Conservation (phyloP, 2,329 filamentous ascomycete genomes). For the Colletotrichum lini region DNA sequence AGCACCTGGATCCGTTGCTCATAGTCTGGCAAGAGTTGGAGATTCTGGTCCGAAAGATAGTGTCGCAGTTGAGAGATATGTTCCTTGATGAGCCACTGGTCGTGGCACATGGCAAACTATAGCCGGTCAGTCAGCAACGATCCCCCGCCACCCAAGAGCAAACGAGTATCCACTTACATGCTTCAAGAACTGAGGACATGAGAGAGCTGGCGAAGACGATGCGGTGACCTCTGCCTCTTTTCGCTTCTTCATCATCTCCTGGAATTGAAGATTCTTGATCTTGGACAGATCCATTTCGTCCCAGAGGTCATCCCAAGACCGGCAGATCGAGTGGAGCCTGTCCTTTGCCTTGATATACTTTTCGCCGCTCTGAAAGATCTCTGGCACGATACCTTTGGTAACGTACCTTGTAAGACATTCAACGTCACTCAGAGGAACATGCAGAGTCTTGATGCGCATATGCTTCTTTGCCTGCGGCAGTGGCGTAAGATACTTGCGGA, state of each 20-base stretch:
- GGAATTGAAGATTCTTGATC: slow-evolving; percentile 85
- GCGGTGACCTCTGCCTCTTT: slow-evolving; percentile 73
- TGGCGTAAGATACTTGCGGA: slow-evolving; percentile 76
- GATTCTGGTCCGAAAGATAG: slow-evolving; percentile 94
- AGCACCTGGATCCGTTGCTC: slow-evolving; percentile 94
- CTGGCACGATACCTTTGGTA: slow-evolving; percentile 71
- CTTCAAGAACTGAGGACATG: slow-evolving; percentile 86
- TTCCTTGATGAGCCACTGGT: slow-evolving; percentile 96
- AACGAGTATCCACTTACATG: slow-evolving; percentile 74
- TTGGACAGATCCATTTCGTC: slow-evolving; percentile 86
- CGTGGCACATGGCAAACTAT: slow-evolving; percentile 94
- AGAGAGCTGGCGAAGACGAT: slow-evolving; percentile 74
- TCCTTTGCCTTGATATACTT: slow-evolving; percentile 71
- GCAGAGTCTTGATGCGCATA: slow-evolving; percentile 76
- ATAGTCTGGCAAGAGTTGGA: slow-evolving; percentile 96
- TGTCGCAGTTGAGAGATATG: slow-evolving; percentile 90
- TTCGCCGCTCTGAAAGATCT: slow-evolving; percentile 70
- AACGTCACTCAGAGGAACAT: slow-evolving; percentile 82
- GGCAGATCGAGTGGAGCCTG: slow-evolving; percentile 77
- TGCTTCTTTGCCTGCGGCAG: slow-evolving; percentile 77
- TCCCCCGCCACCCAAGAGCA: not conserved
- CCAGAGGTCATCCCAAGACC: slow-evolving; percentile 84
- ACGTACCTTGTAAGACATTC: slow-evolving; percentile 86
- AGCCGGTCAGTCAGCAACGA: slow-evolving; percentile 55
- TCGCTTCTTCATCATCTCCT: slow-evolving; percentile 84